Percentiles rank a stretch among this genome's conserved stretches.
Evolutionary conservation across 1,284 basidiomycete species (phyloP).

Genomic region (Chiua sp.): DNA sequence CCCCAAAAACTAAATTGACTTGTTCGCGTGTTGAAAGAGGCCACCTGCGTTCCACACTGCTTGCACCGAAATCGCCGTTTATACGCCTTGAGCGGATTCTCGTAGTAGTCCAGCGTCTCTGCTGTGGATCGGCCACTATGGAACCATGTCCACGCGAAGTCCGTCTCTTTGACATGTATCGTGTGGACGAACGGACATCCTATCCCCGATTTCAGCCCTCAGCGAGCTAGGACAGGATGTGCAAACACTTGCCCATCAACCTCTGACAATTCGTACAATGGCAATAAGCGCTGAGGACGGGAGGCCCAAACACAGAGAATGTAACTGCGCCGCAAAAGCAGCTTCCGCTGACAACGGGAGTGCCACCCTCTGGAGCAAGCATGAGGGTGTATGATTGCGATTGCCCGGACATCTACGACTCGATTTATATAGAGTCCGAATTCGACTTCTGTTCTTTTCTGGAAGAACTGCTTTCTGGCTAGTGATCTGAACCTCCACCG

Average conservation of each 20-base stretch:
- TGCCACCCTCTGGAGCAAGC: conserved; percentile 14
- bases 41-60: conserved; percentile 56
- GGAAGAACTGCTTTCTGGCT: too few relatives aligned
- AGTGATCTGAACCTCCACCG: too few relatives aligned
- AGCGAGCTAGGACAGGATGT: not conserved
- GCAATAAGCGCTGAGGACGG: conserved; percentile 62
- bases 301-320: conserved; percentile 51
- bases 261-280: conserved; percentile 70
- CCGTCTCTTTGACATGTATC: conserved; percentile 53
- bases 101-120: conserved; percentile 49
- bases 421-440: too few relatives aligned
- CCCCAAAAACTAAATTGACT: conserved; percentile 61
- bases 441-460: too few relatives aligned
- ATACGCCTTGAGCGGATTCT: conserved; percentile 52
- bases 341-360: conserved; percentile 39
- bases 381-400: conserved; percentile 6
- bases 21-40: conserved; percentile 52
- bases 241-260: conserved; percentile 47
- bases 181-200: conserved; percentile 67
- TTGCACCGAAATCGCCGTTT: conserved; percentile 67
- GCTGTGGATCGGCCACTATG: conserved; percentile 31
- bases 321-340: conserved; percentile 61
- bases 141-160: conserved; percentile 59
- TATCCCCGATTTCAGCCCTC: conserved; percentile 30
- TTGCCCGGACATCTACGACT: too few relatives aligned